Evolutionary conservation across 805 yeast species (phyloP), one percentile per base, ranked within the genome.

Genomic region (Ogataea minuta): DNA sequence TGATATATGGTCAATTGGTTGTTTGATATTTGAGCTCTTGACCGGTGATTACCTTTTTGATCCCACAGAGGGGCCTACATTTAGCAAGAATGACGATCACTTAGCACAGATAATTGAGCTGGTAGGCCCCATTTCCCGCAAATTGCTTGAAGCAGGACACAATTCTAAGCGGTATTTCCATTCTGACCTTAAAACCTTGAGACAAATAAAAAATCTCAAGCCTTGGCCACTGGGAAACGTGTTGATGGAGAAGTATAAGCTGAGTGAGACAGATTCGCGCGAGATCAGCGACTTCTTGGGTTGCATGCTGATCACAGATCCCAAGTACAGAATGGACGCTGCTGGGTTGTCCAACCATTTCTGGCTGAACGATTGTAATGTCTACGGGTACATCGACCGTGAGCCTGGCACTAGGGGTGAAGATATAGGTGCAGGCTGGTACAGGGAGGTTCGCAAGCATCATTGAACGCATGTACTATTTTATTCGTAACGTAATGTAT

Each of bases 1-100:
- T 1, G 99, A 93, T 63, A 74, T 91, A 33, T 93, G 99, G 99
- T 85, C 96, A n/a, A 70, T 85, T 53, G 97, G 95, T 0, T 90
- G 98, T 64, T 65, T 93, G 54, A 70, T 85, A 1, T 93, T 93
- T 64, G 99, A 93, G 66, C 70, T 93, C 16, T 63, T 91, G 30
- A 91, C 99, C 0, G 98, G 98, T 3, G 98, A 91, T 62, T 90
- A 90, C 55, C 63, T 93, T 34, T 93, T 91, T 61, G 97, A 91
- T 60, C 99, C 99, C 4, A 76, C 79, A 36, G 77, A 77, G 45
- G 89, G 90, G 1, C 77, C 75, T 39, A 69, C 84, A 4, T 91
- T 87, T 63, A 60, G 81, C 34, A 90, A 90, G 56, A 96, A 90
- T 61, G 97, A 91, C 57, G 99, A 93, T 60, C 99, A 93, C 61